Conservation (phyloP, 2,329 filamentous ascomycete genomes). For the Endoconidiophora laricicola region DNA sequence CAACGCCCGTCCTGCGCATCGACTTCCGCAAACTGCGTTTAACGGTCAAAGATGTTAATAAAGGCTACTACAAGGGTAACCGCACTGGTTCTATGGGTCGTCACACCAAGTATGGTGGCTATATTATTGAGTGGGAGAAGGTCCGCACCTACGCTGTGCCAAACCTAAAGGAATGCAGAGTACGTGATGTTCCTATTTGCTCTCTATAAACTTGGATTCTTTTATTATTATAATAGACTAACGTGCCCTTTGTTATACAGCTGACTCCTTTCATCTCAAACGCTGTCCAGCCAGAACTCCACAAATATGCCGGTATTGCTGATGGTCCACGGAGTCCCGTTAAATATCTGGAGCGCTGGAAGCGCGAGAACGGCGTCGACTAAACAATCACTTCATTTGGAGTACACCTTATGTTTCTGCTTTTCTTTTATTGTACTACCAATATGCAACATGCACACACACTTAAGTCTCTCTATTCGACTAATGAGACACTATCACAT, state of each 20-base stretch:
- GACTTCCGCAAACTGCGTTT: constrained; percentile 60
- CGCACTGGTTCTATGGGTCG: constrained; percentile 72
- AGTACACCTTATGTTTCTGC: too few species aligned
- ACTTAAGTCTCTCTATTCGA: too few species aligned
- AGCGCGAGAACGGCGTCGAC: constrained; percentile 46
- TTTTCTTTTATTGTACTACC: background rate
- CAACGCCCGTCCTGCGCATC: constrained; percentile 49
- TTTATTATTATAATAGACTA: background rate
- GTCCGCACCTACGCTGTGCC: constrained; percentile 85
- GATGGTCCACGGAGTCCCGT: constrained; percentile 43
- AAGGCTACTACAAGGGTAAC: constrained; percentile 95
- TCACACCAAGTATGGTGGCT: constrained; percentile 72
- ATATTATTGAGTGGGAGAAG: constrained; percentile 68
- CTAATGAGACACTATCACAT: too few species aligned
- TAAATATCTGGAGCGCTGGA: constrained; percentile 49
- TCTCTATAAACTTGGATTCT: background rate
- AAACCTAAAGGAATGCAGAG: constrained; percentile 53
- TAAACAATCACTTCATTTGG: constrained; percentile 19
- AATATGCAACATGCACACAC: background rate
- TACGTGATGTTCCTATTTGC: constrained; percentile 23
- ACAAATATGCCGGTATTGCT: constrained; percentile 35
- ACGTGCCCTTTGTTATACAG: constrained; percentile 24
- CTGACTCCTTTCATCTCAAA: constrained; percentile 64
- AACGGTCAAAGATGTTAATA: constrained; percentile 83
- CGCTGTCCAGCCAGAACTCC: constrained; percentile 35